A percentile compares a stretch with the other conserved stretches of the same genome.
phyloP scores from a whole-genome alignment of 148 eudicot genomes.

The Suaeda aralocaspica region DNA sequence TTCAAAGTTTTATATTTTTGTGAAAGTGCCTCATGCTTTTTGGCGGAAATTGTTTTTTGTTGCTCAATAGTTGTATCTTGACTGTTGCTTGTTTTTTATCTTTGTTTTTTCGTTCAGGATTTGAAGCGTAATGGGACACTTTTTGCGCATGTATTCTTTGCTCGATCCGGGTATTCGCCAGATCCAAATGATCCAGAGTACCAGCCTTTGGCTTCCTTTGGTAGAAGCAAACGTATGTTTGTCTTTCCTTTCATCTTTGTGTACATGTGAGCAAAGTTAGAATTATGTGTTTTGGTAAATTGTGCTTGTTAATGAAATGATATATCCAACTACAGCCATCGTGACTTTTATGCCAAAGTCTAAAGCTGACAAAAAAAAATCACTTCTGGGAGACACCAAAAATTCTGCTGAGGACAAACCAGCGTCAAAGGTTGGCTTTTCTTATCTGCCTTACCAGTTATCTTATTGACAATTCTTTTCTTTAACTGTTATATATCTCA shows the following conservation, averaged over 20 bases:
- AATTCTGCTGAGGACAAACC: conserved; percentile 36
- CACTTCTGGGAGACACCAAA: conserved; percentile 60
- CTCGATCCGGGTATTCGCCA: conserved; percentile 82
- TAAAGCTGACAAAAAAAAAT: conserved; percentile 72
- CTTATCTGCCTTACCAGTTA: no score
- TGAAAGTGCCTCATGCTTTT: neutral
- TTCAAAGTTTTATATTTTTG: neutral
- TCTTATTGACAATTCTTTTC: neutral
- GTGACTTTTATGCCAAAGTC: conserved; percentile 79
- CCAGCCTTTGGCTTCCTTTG: conserved; percentile 78
- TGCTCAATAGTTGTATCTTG: conserved; percentile 5
- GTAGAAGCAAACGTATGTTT: conserved; percentile 68
- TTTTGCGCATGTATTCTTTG: conserved; percentile 84
- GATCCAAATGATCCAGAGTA: conserved; percentile 95
- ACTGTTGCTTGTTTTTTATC: conserved; percentile 4
- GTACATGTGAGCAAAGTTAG: no score
- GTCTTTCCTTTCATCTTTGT: conserved; percentile 1
- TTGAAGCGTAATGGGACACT: conserved; percentile 86
- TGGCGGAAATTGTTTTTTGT: neutral
- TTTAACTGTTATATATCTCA: neutral
- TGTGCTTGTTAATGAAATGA: neutral
- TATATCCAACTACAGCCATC: conserved; percentile 50
- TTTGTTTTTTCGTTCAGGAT: conserved; percentile 42
- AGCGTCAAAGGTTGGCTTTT: conserved; percentile 49
- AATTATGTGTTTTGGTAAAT: neutral